A percentile compares a stretch with the other conserved stretches of the same genome.
Conservation (phyloP, 2,329 filamentous ascomycete genomes). For the Pseudophaeomoniella oleicola region DNA sequence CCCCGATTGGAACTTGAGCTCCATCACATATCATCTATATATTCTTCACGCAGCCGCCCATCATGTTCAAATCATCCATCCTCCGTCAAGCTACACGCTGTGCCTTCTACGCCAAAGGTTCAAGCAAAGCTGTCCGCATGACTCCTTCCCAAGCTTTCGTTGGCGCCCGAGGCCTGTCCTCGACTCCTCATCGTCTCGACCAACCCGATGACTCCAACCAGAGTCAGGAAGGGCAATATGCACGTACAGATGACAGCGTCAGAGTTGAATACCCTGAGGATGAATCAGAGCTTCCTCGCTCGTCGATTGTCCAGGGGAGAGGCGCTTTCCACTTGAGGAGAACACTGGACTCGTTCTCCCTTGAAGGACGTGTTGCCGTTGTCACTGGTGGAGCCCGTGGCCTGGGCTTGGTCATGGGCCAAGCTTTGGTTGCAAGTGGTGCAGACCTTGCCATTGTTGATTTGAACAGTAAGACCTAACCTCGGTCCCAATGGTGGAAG, state of each 20-base stretch:
- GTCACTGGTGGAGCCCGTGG: conserved; percentile 86
- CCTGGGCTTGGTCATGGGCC: conserved; percentile 80
- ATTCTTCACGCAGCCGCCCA: neutral
- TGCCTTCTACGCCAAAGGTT: neutral
- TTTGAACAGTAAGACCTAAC: conserved; percentile 57
- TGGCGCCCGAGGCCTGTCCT: neutral
- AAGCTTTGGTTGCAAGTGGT: conserved; percentile 77
- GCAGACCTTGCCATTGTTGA: conserved; percentile 86
- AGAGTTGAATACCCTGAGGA: conserved; percentile 67
- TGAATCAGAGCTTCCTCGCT: conserved; percentile 50
- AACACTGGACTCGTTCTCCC: conserved; percentile 71
- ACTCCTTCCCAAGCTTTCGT: neutral
- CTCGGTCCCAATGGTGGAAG: conserved; percentile 1
- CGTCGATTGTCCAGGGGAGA: conserved; percentile 56
- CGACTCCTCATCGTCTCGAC: neutral
- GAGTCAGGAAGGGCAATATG: conserved; percentile 50
- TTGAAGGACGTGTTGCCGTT: conserved; percentile 68
- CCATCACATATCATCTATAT: no score
- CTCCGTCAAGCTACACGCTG: neutral
- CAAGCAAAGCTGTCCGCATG: neutral
- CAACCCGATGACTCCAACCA: conserved; percentile 1
- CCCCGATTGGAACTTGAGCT: no score
- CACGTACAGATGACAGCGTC: conserved; percentile 66
- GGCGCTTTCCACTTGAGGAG: conserved; percentile 73
- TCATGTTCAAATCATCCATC: conserved; percentile 1